phyloP scores from a whole-genome alignment of 2,329 filamentous ascomycete species.

The Botrytis squamosa region DNA sequence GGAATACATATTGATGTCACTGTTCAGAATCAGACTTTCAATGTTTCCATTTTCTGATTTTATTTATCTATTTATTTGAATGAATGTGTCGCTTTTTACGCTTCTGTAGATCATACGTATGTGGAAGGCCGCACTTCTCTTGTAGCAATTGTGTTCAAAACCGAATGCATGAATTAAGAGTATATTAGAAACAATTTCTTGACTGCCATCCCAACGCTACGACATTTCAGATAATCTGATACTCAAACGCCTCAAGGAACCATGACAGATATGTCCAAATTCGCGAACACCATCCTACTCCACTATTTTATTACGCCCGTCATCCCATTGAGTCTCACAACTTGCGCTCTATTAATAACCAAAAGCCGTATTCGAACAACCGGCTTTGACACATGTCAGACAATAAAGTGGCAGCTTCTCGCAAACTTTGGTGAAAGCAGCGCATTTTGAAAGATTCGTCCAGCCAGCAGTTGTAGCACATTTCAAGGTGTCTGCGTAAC shows the following conservation, averaged over 20 bases:
- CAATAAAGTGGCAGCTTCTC: conserved; percentile 18
- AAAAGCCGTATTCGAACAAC: conserved; percentile 12
- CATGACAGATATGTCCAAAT: conserved; percentile 1
- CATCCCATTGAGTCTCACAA: neutral
- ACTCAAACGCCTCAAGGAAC: neutral
- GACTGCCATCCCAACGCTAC: conserved; percentile 7
- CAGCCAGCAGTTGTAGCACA: conserved; percentile 12
- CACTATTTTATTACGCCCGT: neutral
- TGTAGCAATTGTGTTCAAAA: neutral
- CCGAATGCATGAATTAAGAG: conserved; percentile 10
- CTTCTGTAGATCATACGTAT: neutral
- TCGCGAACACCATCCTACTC: neutral
- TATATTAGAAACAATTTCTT: conserved; percentile 7
- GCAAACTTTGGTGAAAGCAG: conserved; percentile 10
- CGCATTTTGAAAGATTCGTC: neutral
- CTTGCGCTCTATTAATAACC: conserved; percentile 8
- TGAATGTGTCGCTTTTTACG: neutral
- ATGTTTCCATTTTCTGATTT: neutral
- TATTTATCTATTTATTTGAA: too few species aligned
- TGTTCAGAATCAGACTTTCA: neutral
- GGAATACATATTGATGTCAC: neutral
- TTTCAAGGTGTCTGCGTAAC: conserved; percentile 11
- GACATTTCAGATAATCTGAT: neutral
- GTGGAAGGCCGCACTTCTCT: neutral
- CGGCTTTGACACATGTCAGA: neutral